phyloP scores from a whole-genome alignment of 2,329 filamentous ascomycete genomes.

The Beauveria sp. region DNA sequence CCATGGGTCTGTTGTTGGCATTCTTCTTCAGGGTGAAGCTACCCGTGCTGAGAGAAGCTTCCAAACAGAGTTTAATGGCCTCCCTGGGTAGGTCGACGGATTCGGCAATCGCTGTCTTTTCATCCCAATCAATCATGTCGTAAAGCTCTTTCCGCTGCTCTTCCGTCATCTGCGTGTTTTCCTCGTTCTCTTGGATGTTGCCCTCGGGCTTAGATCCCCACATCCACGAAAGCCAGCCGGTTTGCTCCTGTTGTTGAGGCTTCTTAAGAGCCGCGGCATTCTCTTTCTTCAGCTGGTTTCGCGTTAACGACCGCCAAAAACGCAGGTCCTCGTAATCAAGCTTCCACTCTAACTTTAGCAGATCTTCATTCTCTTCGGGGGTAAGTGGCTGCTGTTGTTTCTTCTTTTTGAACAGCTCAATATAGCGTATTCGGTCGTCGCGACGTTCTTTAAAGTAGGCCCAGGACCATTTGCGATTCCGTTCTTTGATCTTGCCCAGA shows the following conservation, averaged over 20 bases:
- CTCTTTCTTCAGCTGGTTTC: slow-evolving; percentile 92
- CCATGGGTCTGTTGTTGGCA: slow-evolving; percentile 49
- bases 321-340: slow-evolving; percentile 89
- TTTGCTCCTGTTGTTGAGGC: slow-evolving; percentile 52
- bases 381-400: slow-evolving; percentile 67
- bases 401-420: slow-evolving; percentile 92
- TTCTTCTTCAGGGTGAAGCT: slow-evolving; percentile 90
- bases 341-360: slow-evolving; percentile 76
- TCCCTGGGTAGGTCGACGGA: slow-evolving; percentile 86
- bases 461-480: slow-evolving; percentile 92
- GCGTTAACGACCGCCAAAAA: slow-evolving; percentile 91
- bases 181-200: slow-evolving; percentile 50
- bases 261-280: slow-evolving; percentile 80
- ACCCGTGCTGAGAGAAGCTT: slow-evolving; percentile 87
- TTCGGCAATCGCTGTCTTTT: slow-evolving; percentile 83
- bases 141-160: slow-evolving; percentile 95
- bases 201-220: slow-evolving; percentile 72
- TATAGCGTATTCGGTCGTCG: slow-evolving; percentile 83
- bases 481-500: slow-evolving; percentile 87
- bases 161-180: slow-evolving; percentile 85
- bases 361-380: slow-evolving; percentile 60
- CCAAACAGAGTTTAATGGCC: slow-evolving; percentile 84
- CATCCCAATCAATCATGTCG: slow-evolving; percentile 95
- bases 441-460: slow-evolving; percentile 87
- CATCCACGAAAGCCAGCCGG: slow-evolving; percentile 86